Percentiles rank a stretch among this genome's conserved stretches.
phyloP scores from a whole-genome alignment of 352 stramenopile genomes.

The Globisporangium camurandrum region DNA sequence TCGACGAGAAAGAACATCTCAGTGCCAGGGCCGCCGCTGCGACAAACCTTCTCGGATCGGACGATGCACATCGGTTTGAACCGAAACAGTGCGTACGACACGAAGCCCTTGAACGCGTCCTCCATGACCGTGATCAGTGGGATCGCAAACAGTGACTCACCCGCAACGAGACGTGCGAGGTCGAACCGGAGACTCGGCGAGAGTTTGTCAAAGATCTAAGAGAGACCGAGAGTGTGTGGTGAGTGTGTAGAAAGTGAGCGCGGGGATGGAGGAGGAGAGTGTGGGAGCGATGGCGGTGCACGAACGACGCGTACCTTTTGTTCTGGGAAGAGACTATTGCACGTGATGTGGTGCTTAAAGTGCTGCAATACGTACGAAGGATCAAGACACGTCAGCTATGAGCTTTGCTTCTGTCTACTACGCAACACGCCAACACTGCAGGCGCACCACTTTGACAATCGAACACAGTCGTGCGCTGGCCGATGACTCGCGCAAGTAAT shows the following conservation, averaged over 20 bases:
- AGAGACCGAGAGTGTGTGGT: background rate
- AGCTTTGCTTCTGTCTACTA: background rate
- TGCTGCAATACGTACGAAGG: conserved; percentile 30
- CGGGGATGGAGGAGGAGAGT: no score
- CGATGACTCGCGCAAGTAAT: conserved; percentile 65
- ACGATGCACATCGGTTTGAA: conserved; percentile 70
- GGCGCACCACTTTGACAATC: conserved; percentile 61
- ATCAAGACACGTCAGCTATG: no score
- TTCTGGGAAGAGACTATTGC: conserved; percentile 71
- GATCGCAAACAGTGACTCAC: conserved; percentile 72
- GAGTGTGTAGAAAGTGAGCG: background rate
- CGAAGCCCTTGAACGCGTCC: conserved; percentile 83
- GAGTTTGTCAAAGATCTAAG: conserved; percentile 76
- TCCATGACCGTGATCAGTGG: conserved; percentile 83
- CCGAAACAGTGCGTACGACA: conserved; percentile 81
- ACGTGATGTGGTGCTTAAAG: conserved; percentile 62
- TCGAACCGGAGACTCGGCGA: conserved; percentile 76
- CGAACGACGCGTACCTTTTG: conserved; percentile 41
- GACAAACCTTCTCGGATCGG: conserved; percentile 68
- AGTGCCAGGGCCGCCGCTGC: conserved; percentile 49
- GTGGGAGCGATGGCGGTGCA: background rate
- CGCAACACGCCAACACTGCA: conserved; percentile 1
- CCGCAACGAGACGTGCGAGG: conserved; percentile 63
- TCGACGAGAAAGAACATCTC: conserved; percentile 86
- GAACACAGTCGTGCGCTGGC: conserved; percentile 43